phyloP scores from a whole-genome alignment of 371 early-diverging fungal species.

The Mortierella sp. region DNA sequence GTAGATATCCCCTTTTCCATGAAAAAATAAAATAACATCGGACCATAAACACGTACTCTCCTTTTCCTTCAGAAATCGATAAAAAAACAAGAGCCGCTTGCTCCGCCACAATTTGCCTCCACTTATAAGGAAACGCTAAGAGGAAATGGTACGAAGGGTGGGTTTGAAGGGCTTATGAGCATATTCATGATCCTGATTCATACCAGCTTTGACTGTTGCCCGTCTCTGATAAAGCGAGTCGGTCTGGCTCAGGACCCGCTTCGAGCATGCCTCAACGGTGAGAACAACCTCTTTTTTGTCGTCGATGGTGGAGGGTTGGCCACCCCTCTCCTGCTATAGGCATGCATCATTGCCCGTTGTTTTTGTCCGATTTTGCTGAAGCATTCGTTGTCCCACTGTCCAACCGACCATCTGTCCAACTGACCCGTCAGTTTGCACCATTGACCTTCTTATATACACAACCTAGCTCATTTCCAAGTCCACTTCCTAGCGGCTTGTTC shows the following conservation, averaged over 20 bases:
- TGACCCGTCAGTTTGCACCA: no score
- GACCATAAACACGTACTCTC: not conserved
- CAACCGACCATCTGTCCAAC: no score
- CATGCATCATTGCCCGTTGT: no score
- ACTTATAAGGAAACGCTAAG: not conserved
- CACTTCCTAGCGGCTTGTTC: not conserved
- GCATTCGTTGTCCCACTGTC: no score
- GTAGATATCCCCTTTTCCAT: not conserved
- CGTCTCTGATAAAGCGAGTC: not conserved
- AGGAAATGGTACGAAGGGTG: not conserved
- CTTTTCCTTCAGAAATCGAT: not conserved
- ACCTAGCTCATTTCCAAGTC: not conserved
- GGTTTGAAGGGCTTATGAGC: not conserved
- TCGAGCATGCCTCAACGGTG: not conserved
- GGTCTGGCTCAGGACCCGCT: not conserved
- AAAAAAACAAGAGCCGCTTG: not conserved
- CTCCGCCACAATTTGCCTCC: slow-evolving; percentile 14
- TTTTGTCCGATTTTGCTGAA: no score
- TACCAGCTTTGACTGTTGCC: not conserved
- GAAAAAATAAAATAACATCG: not conserved
- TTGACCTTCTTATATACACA: no score
- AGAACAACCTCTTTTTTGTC: not conserved
- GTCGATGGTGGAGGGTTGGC: no score
- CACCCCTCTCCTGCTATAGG: no score
- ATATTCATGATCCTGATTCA: not conserved